phyloP scores from a whole-genome alignment of 352 stramenopile genomes.

The Peronospora tabacina region DNA sequence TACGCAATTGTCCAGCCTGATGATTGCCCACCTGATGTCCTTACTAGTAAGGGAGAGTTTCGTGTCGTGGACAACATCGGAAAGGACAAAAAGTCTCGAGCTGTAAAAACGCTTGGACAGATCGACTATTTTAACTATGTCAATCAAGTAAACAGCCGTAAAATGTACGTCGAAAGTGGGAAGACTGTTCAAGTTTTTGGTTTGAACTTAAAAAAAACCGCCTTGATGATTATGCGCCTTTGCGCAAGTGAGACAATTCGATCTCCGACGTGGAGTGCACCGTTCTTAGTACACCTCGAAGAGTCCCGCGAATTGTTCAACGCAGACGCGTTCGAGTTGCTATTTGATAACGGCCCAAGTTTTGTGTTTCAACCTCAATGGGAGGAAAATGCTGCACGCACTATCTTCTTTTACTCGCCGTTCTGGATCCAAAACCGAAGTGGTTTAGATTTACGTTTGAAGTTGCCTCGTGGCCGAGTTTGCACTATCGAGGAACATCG shows the following conservation, averaged over 20 bases:
- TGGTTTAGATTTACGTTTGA: constrained; percentile 66
- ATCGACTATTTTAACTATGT: constrained; percentile 71
- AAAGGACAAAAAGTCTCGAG: constrained; percentile 39
- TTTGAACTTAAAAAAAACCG: constrained; percentile 51
- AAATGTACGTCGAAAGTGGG: constrained; percentile 69
- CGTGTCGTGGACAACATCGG: constrained; percentile 24
- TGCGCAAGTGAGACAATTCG: constrained; percentile 50
- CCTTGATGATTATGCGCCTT: constrained; percentile 72
- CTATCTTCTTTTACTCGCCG: constrained; percentile 57
- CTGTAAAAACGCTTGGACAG: constrained; percentile 41
- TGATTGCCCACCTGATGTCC: constrained; percentile 55
- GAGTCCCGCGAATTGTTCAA: constrained; percentile 42
- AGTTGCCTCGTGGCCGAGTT: constrained; percentile 45
- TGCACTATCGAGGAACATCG: constrained; percentile 65
- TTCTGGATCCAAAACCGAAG: constrained; percentile 86
- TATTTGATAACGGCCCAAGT: constrained; percentile 52
- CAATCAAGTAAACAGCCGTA: constrained; percentile 69
- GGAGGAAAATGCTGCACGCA: constrained; percentile 46
- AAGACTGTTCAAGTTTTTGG: constrained; percentile 79
- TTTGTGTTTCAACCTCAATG: constrained; percentile 68
- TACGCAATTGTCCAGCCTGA: constrained; percentile 73
- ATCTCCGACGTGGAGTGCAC: constrained; percentile 42
- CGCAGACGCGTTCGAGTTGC: constrained; percentile 46
- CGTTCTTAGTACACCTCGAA: constrained; percentile 58
- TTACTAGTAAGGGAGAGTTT: constrained; percentile 58